Conservation (phyloP, 176 grass and related monocot species). For the Triticum monococcum region DNA sequence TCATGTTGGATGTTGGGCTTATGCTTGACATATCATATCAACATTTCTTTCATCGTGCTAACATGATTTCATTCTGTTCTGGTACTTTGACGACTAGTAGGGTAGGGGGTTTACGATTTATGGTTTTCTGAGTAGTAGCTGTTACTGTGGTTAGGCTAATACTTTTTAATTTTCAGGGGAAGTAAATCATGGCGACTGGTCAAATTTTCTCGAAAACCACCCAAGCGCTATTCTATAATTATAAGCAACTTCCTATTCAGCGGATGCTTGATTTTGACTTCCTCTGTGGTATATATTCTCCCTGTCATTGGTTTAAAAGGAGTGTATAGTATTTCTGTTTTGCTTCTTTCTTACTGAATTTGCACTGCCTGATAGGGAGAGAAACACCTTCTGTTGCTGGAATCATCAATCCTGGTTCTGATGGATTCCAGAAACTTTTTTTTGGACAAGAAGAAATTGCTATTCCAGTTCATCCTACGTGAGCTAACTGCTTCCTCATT, state of each 20-base stretch:
- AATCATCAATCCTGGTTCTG: conserved; percentile 94
- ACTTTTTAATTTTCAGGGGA: conserved; percentile 35
- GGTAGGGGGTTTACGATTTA: background rate
- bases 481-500: background rate
- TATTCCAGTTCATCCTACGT: conserved; percentile 84
- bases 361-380: conserved; percentile 55
- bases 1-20: background rate
- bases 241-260: conserved; percentile 99
- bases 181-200: conserved; percentile 82
- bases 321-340: conserved; percentile 3
- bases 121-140: background rate
- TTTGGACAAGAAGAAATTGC: conserved; percentile 94
- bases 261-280: conserved; percentile 99
- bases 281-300: conserved; percentile 67
- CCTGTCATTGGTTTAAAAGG: conserved; percentile 9
- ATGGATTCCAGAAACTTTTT: conserved; percentile 92
- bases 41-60: background rate
- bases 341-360: conserved; percentile 11
- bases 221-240: conserved; percentile 96
- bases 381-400: conserved; percentile 98
- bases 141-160: conserved; percentile 20
- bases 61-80: background rate
- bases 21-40: background rate
- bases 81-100: background rate
- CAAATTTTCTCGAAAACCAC: conserved; percentile 91